Evolutionary conservation across 371 early-diverging fungal genomes (phyloP).

Genomic region (Apophysomyces trapeziformis): DNA sequence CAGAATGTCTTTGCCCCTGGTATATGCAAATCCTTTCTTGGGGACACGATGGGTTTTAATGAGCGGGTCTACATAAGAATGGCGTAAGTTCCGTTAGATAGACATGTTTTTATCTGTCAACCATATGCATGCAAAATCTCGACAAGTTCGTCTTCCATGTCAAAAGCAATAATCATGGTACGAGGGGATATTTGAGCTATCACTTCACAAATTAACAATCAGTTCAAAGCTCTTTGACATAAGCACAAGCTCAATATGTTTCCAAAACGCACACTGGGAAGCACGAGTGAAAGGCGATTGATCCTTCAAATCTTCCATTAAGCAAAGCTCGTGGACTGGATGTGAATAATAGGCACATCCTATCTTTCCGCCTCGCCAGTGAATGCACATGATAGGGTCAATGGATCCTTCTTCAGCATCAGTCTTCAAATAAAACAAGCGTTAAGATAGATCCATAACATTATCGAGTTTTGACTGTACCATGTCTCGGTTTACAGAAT

Average conservation of each 20-base stretch:
- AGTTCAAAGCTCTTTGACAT: neutral
- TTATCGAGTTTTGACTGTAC: no score
- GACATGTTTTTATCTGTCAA: neutral
- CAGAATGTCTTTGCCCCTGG: slow-evolving; percentile 44
- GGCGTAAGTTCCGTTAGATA: no score
- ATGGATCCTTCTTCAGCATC: neutral
- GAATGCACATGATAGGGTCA: slow-evolving; percentile 47
- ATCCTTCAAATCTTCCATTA: slow-evolving; percentile 64
- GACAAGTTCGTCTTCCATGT: slow-evolving; percentile 34
- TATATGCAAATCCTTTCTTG: slow-evolving; percentile 57
- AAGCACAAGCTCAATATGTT: no score
- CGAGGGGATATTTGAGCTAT: slow-evolving; percentile 37
- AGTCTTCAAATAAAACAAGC: neutral
- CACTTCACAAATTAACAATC: slow-evolving; percentile 9
- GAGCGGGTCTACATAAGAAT: slow-evolving; percentile 16
- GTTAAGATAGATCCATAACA: neutral
- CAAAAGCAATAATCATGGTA: slow-evolving; percentile 34
- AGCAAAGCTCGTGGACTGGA: slow-evolving; percentile 40
- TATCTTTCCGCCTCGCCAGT: slow-evolving; percentile 38
- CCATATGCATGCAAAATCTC: neutral
- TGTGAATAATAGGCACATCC: slow-evolving; percentile 62
- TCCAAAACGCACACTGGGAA: slow-evolving; percentile 32
- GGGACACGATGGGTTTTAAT: slow-evolving; percentile 48
- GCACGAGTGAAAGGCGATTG: slow-evolving; percentile 39
- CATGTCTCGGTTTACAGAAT: no score